Evolutionary conservation across 345 rosid species (phyloP).

Genomic region (Brassica rapa): DNA sequence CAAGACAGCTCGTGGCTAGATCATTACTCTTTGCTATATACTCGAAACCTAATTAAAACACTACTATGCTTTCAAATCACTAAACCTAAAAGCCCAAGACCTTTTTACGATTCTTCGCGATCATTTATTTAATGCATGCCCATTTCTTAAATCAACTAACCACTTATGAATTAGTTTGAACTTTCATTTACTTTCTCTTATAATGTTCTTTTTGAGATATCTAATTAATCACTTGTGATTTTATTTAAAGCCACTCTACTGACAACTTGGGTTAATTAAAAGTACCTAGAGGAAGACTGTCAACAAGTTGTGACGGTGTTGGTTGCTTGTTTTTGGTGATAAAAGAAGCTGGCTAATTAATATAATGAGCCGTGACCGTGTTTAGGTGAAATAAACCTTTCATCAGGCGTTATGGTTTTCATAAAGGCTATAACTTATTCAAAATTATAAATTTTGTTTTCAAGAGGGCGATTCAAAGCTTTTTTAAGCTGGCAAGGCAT

Average conservation of each 20-base stretch:
- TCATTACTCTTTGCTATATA: constrained; percentile 10
- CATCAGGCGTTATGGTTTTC: neutral
- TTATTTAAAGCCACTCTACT: neutral
- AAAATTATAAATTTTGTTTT: neutral
- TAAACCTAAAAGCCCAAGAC: neutral
- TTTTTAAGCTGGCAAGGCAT: neutral
- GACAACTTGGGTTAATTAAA: constrained; percentile 1
- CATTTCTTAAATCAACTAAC: neutral
- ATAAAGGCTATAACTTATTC: neutral
- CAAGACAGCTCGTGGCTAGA: constrained; percentile 5
- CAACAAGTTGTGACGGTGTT: neutral
- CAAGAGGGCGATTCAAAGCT: neutral
- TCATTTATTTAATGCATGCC: constrained; percentile 4
- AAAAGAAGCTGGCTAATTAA: neutral
- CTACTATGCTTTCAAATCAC: neutral
- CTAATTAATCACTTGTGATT: neutral
- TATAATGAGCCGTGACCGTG: neutral
- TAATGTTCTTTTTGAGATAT: neutral
- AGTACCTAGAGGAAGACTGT: neutral
- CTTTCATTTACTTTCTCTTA: neutral
- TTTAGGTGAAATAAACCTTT: neutral
- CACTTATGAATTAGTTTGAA: neutral
- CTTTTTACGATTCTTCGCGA: constrained; percentile 3
- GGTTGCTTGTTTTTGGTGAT: neutral
- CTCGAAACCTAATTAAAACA: neutral